phyloP scores from a whole-genome alignment of 1,284 basidiomycete species.

The Singerocomus inundabilis region DNA sequence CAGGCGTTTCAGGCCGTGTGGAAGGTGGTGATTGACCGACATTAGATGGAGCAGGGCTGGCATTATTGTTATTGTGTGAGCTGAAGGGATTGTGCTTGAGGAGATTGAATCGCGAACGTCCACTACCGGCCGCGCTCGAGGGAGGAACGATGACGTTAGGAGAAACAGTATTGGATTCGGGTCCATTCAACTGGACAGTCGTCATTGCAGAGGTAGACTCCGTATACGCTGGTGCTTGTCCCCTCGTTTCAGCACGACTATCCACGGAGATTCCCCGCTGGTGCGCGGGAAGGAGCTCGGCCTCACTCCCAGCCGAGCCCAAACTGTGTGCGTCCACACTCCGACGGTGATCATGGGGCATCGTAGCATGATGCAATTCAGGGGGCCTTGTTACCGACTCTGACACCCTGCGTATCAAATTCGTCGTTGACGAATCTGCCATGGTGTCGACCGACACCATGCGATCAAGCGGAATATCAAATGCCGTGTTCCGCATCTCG shows the following conservation, averaged over 20 bases:
- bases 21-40: background rate
- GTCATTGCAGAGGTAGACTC: conserved; percentile 45
- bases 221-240: conserved; percentile 63
- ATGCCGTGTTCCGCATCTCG: conserved; percentile 11
- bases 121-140: background rate
- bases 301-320: conserved; percentile 24
- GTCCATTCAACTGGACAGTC: conserved; percentile 12
- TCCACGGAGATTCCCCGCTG: conserved; percentile 24
- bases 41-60: background rate
- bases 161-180: conserved; percentile 1
- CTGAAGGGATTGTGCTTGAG: conserved; percentile 24
- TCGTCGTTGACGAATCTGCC: conserved; percentile 21
- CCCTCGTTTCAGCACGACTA: conserved; percentile 39
- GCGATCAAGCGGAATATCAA: conserved; percentile 19
- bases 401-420: conserved; percentile 20
- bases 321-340: conserved; percentile 21
- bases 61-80: conserved; percentile 3
- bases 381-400: conserved; percentile 16
- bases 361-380: conserved; percentile 10
- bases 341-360: conserved; percentile 1
- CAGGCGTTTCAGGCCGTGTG: conserved; percentile 14
- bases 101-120: conserved; percentile 29
- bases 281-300: conserved; percentile 27
- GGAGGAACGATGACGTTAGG: background rate
- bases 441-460: conserved; percentile 27